A percentile compares a stretch with the other conserved stretches of the same genome.
phyloP scores from a whole-genome alignment of 192 early-diverging fungal species.

The Gaertneriomyces sp. region DNA sequence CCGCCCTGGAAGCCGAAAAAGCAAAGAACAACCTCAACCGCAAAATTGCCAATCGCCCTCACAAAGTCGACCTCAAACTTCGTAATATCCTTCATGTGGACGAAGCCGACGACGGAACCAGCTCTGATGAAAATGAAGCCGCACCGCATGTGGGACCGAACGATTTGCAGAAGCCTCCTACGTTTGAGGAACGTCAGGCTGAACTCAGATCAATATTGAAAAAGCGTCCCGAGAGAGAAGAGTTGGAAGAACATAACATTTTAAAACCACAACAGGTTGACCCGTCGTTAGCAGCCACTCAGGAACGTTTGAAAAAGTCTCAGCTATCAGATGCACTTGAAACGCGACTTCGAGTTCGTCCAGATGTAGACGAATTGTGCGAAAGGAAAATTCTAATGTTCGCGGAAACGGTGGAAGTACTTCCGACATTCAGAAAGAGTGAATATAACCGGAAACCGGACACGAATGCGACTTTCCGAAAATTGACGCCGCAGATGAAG shows the following conservation, averaged over 20 bases:
- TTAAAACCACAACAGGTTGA: slow-evolving; percentile 41
- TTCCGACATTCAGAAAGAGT: slow-evolving; percentile 55
- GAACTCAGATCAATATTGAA: slow-evolving; percentile 48
- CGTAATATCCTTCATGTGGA: slow-evolving; percentile 49
- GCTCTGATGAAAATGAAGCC: neutral
- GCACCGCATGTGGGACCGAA: neutral
- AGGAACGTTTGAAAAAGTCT: slow-evolving; percentile 39
- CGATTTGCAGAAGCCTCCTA: slow-evolving; percentile 29
- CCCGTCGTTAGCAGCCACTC: slow-evolving; percentile 42
- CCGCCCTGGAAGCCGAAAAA: slow-evolving; percentile 47
- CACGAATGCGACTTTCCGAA: slow-evolving; percentile 71
- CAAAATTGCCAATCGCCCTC: slow-evolving; percentile 39
- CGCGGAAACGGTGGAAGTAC: slow-evolving; percentile 55
- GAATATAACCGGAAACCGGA: slow-evolving; percentile 92
- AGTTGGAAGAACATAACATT: slow-evolving; percentile 52
- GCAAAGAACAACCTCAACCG: slow-evolving; percentile 44
- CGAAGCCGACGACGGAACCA: slow-evolving; percentile 9
- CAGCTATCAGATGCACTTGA: slow-evolving; percentile 46
- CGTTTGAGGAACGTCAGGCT: slow-evolving; percentile 34
- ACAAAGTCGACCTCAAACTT: slow-evolving; percentile 50
- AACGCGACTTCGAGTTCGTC: slow-evolving; percentile 46
- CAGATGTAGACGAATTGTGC: slow-evolving; percentile 41
- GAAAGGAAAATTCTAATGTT: slow-evolving; percentile 40
- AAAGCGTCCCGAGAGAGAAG: slow-evolving; percentile 45
- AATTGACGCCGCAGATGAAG: slow-evolving; percentile 80